These are phyloP conservation scores for Mycotypha africana DNA, from an alignment of 371 early-diverging fungal species.

Conservation along the genomic window DNA sequence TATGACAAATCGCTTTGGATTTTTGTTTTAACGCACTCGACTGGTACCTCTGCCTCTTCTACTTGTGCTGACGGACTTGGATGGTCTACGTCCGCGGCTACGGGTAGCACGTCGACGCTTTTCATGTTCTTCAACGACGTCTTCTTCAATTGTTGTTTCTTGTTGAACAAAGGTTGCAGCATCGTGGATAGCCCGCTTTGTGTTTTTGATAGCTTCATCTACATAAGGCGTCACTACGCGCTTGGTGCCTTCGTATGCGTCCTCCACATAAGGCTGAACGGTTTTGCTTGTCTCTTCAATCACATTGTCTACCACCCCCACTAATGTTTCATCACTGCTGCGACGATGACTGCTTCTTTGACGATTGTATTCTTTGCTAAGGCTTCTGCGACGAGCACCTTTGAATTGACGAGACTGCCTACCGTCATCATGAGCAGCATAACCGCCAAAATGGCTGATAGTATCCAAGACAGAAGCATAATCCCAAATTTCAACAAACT, in stretches of 20 bases:
- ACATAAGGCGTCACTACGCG: constrained; percentile 1
- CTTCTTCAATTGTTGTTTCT: constrained; percentile 14
- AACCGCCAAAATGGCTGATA: constrained; percentile 18
- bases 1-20: too few relatives aligned
- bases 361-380: not conserved
- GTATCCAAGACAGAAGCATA: constrained; percentile 47
- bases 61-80: not conserved
- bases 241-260: not conserved
- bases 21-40: too few relatives aligned
- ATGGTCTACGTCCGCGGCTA: not conserved
- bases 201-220: constrained; percentile 4
- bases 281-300: not conserved
- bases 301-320: constrained; percentile 2
- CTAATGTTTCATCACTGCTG: constrained; percentile 5
- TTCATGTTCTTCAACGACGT: constrained; percentile 7
- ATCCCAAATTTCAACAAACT: constrained; percentile 61
- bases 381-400: not conserved
- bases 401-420: not conserved
- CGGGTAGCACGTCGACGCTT: not conserved
- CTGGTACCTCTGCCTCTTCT: constrained; percentile 10
- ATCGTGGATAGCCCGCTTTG: constrained; percentile 2
- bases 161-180: constrained; percentile 4
- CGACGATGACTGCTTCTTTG: not conserved
- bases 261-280: constrained; percentile 5
- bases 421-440: constrained; percentile 2